A percentile compares a stretch with the other conserved stretches of the same genome.
Evolutionary conservation across 1,284 basidiomycete species (phyloP).

Genomic region (Volvariella surrecta): DNA sequence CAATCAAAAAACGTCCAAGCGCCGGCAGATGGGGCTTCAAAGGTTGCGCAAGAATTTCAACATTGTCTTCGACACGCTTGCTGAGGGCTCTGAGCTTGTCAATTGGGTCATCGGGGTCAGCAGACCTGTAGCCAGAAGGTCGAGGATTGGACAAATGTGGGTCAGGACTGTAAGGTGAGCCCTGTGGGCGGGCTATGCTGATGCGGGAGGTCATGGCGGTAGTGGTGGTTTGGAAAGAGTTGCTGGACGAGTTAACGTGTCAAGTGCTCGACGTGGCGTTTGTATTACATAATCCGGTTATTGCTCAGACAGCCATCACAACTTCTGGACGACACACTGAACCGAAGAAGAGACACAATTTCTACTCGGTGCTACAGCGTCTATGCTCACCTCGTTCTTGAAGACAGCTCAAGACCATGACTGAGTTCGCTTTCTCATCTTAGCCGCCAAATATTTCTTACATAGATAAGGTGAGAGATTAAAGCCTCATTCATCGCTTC

Average conservation of each 20-base stretch:
- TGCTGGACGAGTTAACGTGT: slow-evolving; percentile 24
- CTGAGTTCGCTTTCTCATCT: too few species aligned
- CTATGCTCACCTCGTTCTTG: too few species aligned
- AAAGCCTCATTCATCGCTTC: too few species aligned
- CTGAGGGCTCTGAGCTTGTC: slow-evolving; percentile 77
- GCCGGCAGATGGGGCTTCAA: slow-evolving; percentile 92
- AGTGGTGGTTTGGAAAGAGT: slow-evolving; percentile 16
- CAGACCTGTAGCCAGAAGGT: slow-evolving; percentile 64
- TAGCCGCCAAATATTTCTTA: too few species aligned
- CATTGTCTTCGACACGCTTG: slow-evolving; percentile 82
- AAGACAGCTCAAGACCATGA: too few species aligned
- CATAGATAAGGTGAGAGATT: too few species aligned
- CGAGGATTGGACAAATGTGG: slow-evolving; percentile 67
- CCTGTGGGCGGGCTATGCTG: slow-evolving; percentile 68
- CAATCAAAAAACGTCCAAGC: slow-evolving; percentile 94
- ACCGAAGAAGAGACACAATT: too few species aligned
- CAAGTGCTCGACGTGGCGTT: slow-evolving; percentile 31
- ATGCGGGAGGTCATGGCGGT: slow-evolving; percentile 74
- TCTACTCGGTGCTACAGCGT: too few species aligned
- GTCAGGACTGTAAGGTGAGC: slow-evolving; percentile 50
- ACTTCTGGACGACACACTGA: too few species aligned
- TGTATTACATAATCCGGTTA: slow-evolving; percentile 14
- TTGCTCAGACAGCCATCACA: too few species aligned
- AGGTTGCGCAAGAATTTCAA: slow-evolving; percentile 91
- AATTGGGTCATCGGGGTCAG: slow-evolving; percentile 74